Percentiles rank a stretch among this genome's conserved stretches.
Evolutionary conservation across 2,329 filamentous ascomycete species (phyloP).

Genomic region (Karstenula rhodostoma): DNA sequence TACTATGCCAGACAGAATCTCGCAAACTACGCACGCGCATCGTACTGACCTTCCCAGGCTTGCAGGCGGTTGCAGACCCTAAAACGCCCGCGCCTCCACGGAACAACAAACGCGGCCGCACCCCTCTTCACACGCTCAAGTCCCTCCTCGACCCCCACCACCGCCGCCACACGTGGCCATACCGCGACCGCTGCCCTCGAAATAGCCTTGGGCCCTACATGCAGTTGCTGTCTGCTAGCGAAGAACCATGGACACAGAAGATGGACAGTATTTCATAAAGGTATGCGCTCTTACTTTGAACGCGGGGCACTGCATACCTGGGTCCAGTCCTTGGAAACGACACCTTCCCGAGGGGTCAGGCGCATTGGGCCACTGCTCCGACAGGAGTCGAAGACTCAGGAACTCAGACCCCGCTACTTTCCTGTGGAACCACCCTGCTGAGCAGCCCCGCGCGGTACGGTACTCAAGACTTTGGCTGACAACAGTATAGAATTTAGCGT

Average conservation of each 20-base stretch:
- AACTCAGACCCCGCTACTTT: neutral
- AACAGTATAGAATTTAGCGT: slow-evolving; percentile 79
- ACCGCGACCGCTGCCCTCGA: slow-evolving; percentile 8
- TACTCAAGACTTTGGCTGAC: slow-evolving; percentile 38
- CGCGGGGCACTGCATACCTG: slow-evolving; percentile 12
- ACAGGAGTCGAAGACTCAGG: neutral
- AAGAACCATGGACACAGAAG: slow-evolving; percentile 79
- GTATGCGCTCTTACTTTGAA: slow-evolving; percentile 55
- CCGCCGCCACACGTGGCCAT: slow-evolving; percentile 6
- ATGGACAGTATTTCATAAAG: slow-evolving; percentile 90
- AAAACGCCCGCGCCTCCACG: neutral
- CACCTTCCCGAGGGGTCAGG: too few relatives aligned
- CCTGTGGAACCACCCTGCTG: neutral
- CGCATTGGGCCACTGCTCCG: neutral
- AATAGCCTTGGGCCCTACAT: slow-evolving; percentile 37
- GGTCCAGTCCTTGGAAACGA: neutral
- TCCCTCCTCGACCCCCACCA: neutral
- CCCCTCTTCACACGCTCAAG: slow-evolving; percentile 7
- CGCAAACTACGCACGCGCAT: neutral
- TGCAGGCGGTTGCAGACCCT: slow-evolving; percentile 5
- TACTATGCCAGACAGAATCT: neutral
- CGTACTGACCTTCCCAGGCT: slow-evolving; percentile 8
- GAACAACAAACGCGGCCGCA: slow-evolving; percentile 5
- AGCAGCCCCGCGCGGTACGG: slow-evolving; percentile 2
- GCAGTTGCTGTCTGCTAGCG: slow-evolving; percentile 39